A percentile compares a stretch with the other conserved stretches of the same genome.
These are phyloP conservation scores for Chrysanthemum lavandulifolium DNA, from an alignment of 129 eudicot species.

Conservation along the genomic window DNA sequence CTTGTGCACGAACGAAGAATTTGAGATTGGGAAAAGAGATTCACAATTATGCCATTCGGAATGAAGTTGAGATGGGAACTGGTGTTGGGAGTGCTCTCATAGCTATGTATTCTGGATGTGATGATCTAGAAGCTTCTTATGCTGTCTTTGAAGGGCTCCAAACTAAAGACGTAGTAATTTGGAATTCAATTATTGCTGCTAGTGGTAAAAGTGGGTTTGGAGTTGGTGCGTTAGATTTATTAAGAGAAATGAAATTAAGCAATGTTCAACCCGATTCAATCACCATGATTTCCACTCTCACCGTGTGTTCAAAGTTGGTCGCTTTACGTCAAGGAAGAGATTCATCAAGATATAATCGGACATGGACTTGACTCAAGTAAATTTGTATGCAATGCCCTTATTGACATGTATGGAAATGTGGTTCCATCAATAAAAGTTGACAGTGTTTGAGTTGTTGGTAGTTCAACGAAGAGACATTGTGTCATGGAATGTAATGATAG, in stretches of 20 bases:
- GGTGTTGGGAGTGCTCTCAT: constrained; percentile 58
- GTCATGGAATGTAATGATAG: constrained; percentile 41
- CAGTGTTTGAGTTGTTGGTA: constrained; percentile 27
- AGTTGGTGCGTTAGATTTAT: constrained; percentile 40
- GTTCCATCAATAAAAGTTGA: constrained; percentile 27
- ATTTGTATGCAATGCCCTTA: constrained; percentile 40
- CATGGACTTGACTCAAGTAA: constrained; percentile 37
- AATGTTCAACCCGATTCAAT: constrained; percentile 39
- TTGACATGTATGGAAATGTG: constrained; percentile 43
- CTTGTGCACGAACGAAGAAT: constrained; percentile 39
- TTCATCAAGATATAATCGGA: constrained; percentile 36
- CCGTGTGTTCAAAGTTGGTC: constrained; percentile 43
- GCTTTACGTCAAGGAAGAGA: constrained; percentile 40
- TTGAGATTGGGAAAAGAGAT: constrained; percentile 40
- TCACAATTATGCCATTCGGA: constrained; percentile 37
- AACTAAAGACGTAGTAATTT: constrained; percentile 39
- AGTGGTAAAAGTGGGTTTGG: constrained; percentile 46
- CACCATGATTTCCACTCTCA: constrained; percentile 41
- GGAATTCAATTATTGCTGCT: constrained; percentile 49
- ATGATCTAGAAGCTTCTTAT: constrained; percentile 28
- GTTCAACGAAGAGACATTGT: constrained; percentile 34
- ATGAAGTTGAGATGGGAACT: constrained; percentile 32
- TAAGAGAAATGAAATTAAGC: constrained; percentile 34
- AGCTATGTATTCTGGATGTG: constrained; percentile 46
- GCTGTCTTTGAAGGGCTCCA: constrained; percentile 35